Conservation (phyloP, 2,329 filamentous ascomycete species). For the Fusarium globosum region DNA sequence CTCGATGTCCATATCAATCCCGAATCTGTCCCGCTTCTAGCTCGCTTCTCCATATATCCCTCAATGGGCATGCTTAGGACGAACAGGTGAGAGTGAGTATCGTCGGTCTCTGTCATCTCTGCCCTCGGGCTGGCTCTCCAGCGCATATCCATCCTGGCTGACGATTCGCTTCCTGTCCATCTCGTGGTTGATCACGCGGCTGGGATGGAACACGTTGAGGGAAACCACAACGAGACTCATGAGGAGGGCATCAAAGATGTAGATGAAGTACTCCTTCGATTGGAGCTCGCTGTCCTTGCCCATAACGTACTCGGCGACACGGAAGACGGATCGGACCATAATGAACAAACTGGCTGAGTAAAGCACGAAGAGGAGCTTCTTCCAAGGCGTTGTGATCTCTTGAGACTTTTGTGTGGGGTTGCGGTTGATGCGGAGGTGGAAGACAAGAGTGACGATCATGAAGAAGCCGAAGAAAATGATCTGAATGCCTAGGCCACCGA, state of each 20-base stretch:
- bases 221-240: conserved; percentile 48
- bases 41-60: not conserved
- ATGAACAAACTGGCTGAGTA: conserved; percentile 50
- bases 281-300: conserved; percentile 50
- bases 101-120: conserved; percentile 8
- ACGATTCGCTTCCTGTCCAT: conserved; percentile 33
- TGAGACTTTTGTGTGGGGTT: conserved; percentile 30
- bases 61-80: conserved; percentile 7
- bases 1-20: not conserved
- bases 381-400: conserved; percentile 46
- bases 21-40: not conserved
- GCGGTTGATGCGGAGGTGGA: conserved; percentile 53
- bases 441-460: conserved; percentile 58
- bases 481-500: conserved; percentile 65
- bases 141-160: conserved; percentile 41
- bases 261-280: conserved; percentile 50
- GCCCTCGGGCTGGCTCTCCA: conserved; percentile 37
- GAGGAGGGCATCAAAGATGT: conserved; percentile 52
- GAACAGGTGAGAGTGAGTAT: conserved; percentile 24
- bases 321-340: conserved; percentile 55
- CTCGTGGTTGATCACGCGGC: conserved; percentile 40
- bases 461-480: conserved; percentile 67
- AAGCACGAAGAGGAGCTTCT: conserved; percentile 44
- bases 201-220: conserved; percentile 45
- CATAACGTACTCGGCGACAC: conserved; percentile 56